Evolutionary conservation across 1,139 yeast genomes (phyloP).

Genomic region (Magnusiomyces suaveolens): DNA sequence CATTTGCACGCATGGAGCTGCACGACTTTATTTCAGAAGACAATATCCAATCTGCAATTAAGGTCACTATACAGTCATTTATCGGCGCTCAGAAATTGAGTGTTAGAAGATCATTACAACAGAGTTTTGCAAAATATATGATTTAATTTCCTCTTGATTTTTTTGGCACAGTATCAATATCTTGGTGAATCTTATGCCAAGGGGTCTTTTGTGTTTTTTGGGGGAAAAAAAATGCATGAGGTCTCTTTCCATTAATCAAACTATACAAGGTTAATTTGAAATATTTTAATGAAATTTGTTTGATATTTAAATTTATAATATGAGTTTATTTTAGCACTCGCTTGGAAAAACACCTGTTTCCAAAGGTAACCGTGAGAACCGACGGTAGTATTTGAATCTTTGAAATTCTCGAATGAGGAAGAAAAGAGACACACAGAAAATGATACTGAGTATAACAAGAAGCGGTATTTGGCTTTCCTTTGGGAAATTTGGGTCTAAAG

Average conservation of each 20-base stretch:
- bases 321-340: too few species aligned
- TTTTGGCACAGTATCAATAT: too few species aligned
- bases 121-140: slow-evolving; percentile 82
- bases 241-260: too few species aligned
- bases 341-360: neutral
- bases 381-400: neutral
- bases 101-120: slow-evolving; percentile 75
- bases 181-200: too few species aligned
- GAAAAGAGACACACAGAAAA: neutral
- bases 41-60: slow-evolving; percentile 86
- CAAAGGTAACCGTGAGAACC: neutral
- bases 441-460: neutral
- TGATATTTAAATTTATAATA: too few species aligned
- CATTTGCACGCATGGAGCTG: slow-evolving; percentile 92
- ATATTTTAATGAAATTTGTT: too few species aligned
- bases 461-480: too few species aligned
- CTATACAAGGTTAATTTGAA: too few species aligned
- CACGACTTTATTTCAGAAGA: slow-evolving; percentile 79
- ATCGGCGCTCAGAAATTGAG: slow-evolving; percentile 93
- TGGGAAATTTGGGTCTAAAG: too few species aligned
- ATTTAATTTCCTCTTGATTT: too few species aligned
- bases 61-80: slow-evolving; percentile 84
- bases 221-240: too few species aligned
- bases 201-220: too few species aligned
- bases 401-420: neutral